These are phyloP conservation scores for Mycena sanguinolenta DNA, from an alignment of 768 basidiomycete genomes.

Conservation along the genomic window DNA sequence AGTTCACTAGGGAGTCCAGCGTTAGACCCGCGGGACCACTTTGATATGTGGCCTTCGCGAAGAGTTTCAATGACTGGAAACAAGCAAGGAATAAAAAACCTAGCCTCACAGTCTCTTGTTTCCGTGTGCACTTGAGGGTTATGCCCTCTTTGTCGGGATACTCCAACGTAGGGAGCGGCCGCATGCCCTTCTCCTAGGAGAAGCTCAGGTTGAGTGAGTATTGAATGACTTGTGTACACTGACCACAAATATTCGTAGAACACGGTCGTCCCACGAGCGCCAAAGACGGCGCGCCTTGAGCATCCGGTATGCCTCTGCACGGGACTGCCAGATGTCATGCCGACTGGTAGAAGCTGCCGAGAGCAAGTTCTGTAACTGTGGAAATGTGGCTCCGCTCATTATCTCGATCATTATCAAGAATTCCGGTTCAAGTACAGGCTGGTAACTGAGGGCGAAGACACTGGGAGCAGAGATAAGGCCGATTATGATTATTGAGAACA, in stretches of 20 bases:
- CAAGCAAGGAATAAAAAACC: background rate
- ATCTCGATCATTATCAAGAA: constrained; percentile 61
- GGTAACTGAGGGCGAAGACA: constrained; percentile 56
- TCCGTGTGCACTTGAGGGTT: constrained; percentile 59
- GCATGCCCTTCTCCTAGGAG: constrained; percentile 61
- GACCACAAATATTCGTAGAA: constrained; percentile 59
- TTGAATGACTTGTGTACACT: constrained; percentile 48
- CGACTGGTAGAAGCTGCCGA: constrained; percentile 35
- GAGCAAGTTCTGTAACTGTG: too few species aligned
- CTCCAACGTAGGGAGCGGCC: too few species aligned
- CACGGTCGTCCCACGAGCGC: too few species aligned
- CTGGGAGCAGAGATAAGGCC: constrained; percentile 43
- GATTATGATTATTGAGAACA: too few species aligned
- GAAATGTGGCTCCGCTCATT: constrained; percentile 50
- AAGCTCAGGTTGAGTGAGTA: constrained; percentile 57
- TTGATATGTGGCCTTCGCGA: too few species aligned
- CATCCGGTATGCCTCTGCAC: constrained; percentile 57
- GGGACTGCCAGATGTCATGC: constrained; percentile 66
- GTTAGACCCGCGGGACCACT: constrained; percentile 60
- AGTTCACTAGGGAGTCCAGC: constrained; percentile 51
- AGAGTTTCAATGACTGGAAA: too few species aligned
- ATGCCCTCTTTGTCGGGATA: too few species aligned
- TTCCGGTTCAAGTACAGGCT: constrained; percentile 53
- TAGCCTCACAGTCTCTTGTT: constrained; percentile 58
- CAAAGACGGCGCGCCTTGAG: constrained; percentile 56